These are phyloP conservation scores for Berberis thunbergii DNA, from an alignment of 164 flowering plant genomes.

Conservation along the genomic window DNA sequence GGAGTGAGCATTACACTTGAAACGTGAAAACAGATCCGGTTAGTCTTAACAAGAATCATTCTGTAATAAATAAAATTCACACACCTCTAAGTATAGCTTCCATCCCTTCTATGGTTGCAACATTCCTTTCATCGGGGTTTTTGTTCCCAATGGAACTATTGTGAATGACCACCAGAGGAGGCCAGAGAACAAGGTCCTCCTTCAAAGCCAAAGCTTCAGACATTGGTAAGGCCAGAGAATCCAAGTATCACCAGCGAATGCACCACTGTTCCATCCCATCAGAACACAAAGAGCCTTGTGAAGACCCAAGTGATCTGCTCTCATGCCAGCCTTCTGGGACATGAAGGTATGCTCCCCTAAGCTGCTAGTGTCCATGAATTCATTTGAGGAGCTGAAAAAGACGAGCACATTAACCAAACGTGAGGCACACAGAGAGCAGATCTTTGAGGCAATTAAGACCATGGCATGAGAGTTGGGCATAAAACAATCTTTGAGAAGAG, in stretches of 20 bases:
- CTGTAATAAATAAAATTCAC: background rate
- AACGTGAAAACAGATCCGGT: background rate
- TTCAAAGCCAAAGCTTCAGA: conserved; percentile 36
- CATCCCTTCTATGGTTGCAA: conserved; percentile 34
- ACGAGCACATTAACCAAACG: conserved; percentile 8
- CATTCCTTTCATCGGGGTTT: conserved; percentile 24
- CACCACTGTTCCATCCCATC: conserved; percentile 57
- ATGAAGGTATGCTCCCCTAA: conserved; percentile 45
- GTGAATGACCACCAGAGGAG: conserved; percentile 57
- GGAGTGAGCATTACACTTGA: too few relatives aligned
- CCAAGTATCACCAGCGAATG: conserved; percentile 22
- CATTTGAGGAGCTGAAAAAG: conserved; percentile 35
- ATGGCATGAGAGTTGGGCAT: too few relatives aligned
- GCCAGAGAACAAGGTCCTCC: conserved; percentile 73
- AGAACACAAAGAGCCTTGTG: conserved; percentile 62
- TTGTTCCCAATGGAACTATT: conserved; percentile 35
- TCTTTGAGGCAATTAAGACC: too few relatives aligned
- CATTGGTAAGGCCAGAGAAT: conserved; percentile 23
- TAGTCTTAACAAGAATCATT: background rate
- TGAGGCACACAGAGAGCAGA: background rate
- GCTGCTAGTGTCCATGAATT: conserved; percentile 35
- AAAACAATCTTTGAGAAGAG: too few relatives aligned
- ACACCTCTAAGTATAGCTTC: conserved; percentile 44
- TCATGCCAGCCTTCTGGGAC: conserved; percentile 33
- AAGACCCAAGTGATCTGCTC: conserved; percentile 64